Evolutionary conservation across 2,329 filamentous ascomycete genomes (phyloP), one percentile per base, ranked within the genome.

Genomic region (Aspergillus thermomutatus): DNA sequence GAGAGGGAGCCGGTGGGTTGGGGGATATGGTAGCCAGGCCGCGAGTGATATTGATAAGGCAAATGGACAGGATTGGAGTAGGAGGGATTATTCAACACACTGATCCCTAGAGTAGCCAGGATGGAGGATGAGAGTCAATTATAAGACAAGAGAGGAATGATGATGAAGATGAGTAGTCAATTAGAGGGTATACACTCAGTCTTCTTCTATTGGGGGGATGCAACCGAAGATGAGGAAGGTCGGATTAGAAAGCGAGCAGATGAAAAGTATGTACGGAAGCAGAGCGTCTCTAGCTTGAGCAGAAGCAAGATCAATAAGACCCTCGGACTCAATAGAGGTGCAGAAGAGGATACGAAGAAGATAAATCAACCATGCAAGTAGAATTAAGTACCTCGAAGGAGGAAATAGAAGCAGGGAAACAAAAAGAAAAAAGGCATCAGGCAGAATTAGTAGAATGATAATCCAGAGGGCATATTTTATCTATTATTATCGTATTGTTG

Each of bases 61-160:
- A 69, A 63, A 61, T 68, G 62, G 52, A 71, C 64, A 55, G 71
- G 60, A 52, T 64, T 62, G 47, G 72, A 59, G 57, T 73, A 74
- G 55, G 72, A 64, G 54, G 70, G 59, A 49, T 51, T 59, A 59
- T 66, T 67, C 59, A 70, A 69, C 61, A 71, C 69, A 64, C 65
- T 71, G 62, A 72, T 69, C 59, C 70, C 72, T 57, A 76, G 66
- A 60, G 72, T 72, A 71, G 74, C 75, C 74, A 76, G 71, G 69
- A 59, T 75, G 73, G 66, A 63, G 50, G 59, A 41, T 31, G 50
- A 49, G 54, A 53, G 49, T n/a, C 3, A 37, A 53, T 10, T 50
- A 50, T 52, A 43, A 23, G 43, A 57, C 45, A 59, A 50, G 41
- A 37, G 31, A 48, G 21, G 21, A 41, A 50, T 40, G 28, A 14